Base-by-base conservation (phyloP, 441 rosid genomes). In the Eutrema salsugineum region DNA sequence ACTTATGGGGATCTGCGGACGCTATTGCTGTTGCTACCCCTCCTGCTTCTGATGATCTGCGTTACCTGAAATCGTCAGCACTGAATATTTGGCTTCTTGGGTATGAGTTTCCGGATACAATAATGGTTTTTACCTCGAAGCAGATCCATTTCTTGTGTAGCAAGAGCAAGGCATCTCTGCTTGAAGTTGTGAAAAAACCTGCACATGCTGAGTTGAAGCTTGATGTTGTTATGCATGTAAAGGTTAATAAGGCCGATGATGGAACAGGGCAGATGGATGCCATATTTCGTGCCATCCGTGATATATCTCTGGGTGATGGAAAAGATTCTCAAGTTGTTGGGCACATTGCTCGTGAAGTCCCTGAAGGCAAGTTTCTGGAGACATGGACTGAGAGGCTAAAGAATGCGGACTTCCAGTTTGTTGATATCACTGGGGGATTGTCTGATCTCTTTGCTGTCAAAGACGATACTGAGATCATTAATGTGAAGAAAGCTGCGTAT, bases 21-120 rank as follows among this genome's bases (percentile, higher is more conserved):
- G 94, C 82, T 56, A 85, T 93, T 65, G 80, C 91, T 0, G 56
- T 91, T 63, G 91, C 94, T 51, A 86, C 97, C 0, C 96, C 94
- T 42, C 97, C 97, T 1, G 76, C 82, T 69, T 89, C 93, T 0
- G 93, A 89, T 63, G 96, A 91, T 69, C 66, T 89, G 48, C 86
- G 97, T 11, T 89, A 91, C 68, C 70, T 88, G 67, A 94, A 94
- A 66, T 94, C 98, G 8, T 91, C 97, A 0, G 97, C 98, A 0
- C 68, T 94, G 62, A 90, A 90, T 68, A 82, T 88, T 39, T 94
- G 98, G 97, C 84, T 94, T 80, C 68, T 89, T 43, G 97, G 97
- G 20, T 89, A 88, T 53, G 98, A 94, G 82, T 94, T 93, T 66
- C 97, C 97, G 0, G 97, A 94, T 78, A 94, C 98, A 0, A 88